Evolutionary conservation across 2,329 filamentous ascomycete species (phyloP).

Genomic region (Stenocarpella maydis): DNA sequence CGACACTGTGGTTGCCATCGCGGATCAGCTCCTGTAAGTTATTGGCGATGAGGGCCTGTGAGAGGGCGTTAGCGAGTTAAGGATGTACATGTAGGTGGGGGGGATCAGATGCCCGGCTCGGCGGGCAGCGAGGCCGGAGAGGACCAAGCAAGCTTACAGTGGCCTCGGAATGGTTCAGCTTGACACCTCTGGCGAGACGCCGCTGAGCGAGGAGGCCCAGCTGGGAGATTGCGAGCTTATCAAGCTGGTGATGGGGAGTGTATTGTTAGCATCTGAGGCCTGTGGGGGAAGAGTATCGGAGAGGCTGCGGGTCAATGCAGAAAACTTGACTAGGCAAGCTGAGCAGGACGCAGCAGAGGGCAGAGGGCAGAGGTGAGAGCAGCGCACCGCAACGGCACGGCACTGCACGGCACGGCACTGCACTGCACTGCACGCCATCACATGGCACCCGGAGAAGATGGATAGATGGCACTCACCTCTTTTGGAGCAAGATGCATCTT

Average conservation of each 20-base stretch:
- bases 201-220: constrained; percentile 87
- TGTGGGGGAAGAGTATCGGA: background rate
- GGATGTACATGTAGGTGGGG: background rate
- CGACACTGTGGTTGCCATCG: constrained; percentile 91
- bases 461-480: constrained; percentile 43
- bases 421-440: background rate
- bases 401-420: background rate
- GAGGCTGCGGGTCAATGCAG: constrained; percentile 26
- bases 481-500: constrained; percentile 48
- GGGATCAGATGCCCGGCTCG: background rate
- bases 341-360: constrained; percentile 18
- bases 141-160: constrained; percentile 59
- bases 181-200: constrained; percentile 85
- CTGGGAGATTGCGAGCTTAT: constrained; percentile 95
- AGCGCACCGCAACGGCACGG: background rate
- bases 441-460: constrained; percentile 1
- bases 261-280: constrained; percentile 25
- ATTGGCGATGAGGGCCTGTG: constrained; percentile 79
- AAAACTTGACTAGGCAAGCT: constrained; percentile 25
- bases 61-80: constrained; percentile 8
- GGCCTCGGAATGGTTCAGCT: constrained; percentile 90
- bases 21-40: constrained; percentile 96
- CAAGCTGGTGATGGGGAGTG: constrained; percentile 67
- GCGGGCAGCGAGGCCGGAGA: background rate
- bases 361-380: background rate